Conservation (phyloP, 139 green algal genomes). For the Bryopsis sp. region DNA sequence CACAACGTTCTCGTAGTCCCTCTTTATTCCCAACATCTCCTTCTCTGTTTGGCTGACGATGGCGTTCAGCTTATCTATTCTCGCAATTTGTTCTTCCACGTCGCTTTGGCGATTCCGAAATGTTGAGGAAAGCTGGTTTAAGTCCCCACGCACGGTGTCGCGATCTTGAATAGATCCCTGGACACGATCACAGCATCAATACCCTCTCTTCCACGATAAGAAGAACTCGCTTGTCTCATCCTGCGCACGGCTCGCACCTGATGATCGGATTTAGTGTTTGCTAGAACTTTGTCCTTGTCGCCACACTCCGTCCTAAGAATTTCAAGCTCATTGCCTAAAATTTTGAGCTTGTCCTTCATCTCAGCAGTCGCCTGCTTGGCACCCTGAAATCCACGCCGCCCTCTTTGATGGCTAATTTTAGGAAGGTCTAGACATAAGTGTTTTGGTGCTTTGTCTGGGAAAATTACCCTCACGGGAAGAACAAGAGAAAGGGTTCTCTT, state of each 20-base stretch:
- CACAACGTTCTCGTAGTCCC: slow-evolving; percentile 51
- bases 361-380: slow-evolving; percentile 49
- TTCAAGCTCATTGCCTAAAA: slow-evolving; percentile 27
- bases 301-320: not conserved
- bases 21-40: slow-evolving; percentile 53
- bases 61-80: slow-evolving; percentile 66
- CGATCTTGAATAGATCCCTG: not conserved
- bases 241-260: not conserved
- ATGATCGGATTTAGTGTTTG: not conserved
- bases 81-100: slow-evolving; percentile 14
- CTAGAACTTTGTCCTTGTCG: not conserved
- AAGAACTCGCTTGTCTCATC: too few species aligned
- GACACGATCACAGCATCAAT: not conserved
- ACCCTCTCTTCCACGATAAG: not conserved
- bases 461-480: too few species aligned
- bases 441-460: too few species aligned
- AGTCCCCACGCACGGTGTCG: not conserved
- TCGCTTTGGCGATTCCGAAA: not conserved
- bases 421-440: too few species aligned
- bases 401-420: too few species aligned
- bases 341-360: slow-evolving; percentile 72
- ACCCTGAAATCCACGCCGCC: slow-evolving; percentile 13
- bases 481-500: too few species aligned
- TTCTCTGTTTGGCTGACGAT: slow-evolving; percentile 59
- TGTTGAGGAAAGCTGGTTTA: not conserved